Conservation (phyloP, 176 grass and related monocot genomes). For the Avena insularis region DNA sequence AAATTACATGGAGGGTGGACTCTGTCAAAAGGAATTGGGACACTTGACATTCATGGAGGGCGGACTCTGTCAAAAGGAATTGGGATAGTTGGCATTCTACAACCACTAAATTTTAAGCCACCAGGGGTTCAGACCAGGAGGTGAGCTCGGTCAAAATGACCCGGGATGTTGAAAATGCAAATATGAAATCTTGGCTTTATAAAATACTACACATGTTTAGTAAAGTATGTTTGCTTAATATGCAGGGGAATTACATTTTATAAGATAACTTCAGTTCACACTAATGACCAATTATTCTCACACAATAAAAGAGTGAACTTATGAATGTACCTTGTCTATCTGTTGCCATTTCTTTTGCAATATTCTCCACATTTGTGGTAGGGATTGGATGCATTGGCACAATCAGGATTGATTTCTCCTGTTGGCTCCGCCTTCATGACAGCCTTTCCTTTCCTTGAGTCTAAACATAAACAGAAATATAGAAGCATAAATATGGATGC, state of each 20-base stretch:
- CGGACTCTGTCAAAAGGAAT: conserved; percentile 22
- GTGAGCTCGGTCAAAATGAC: conserved; percentile 3
- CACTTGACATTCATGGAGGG: background rate
- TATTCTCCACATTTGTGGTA: conserved; percentile 79
- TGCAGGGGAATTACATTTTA: conserved; percentile 4
- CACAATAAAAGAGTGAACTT: background rate
- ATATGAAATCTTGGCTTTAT: conserved; percentile 14
- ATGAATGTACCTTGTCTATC: conserved; percentile 47
- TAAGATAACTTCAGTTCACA: conserved; percentile 16
- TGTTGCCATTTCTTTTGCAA: conserved; percentile 60
- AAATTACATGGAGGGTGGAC: background rate
- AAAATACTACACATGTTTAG: background rate
- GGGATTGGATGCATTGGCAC: conserved; percentile 85
- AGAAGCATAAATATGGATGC: conserved; percentile 35
- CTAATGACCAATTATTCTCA: background rate
- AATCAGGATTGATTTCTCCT: conserved; percentile 65
- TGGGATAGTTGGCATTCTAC: conserved; percentile 14
- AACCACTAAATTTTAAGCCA: conserved; percentile 3
- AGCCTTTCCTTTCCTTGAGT: conserved; percentile 48
- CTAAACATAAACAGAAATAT: conserved; percentile 39
- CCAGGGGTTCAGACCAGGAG: background rate
- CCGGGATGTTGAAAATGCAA: conserved; percentile 31
- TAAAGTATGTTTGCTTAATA: background rate
- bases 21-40: too few species aligned
- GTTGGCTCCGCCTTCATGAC: conserved; percentile 41